These are phyloP conservation scores for Trichophyton verrucosum DNA, from an alignment of 2,329 filamentous ascomycete species.

Conservation along the genomic window DNA sequence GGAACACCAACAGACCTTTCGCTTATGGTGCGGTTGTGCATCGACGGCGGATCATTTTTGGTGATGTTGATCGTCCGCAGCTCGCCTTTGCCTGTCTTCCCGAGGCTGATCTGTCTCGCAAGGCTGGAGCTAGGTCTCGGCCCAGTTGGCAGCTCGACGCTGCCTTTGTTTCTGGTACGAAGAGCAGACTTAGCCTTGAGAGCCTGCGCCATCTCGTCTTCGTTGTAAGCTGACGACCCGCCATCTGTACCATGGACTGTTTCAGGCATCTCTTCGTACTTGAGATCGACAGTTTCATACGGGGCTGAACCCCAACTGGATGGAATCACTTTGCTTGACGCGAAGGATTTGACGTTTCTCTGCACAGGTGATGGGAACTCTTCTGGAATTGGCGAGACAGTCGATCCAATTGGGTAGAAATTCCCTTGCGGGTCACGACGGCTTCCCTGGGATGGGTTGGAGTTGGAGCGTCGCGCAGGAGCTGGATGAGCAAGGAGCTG, in stretches of 20 bases:
- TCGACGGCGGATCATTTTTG: constrained; percentile 3
- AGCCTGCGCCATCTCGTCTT: constrained; percentile 8
- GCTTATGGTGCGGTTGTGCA: not conserved
- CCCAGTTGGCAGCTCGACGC: not conserved
- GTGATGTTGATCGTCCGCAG: constrained; percentile 20
- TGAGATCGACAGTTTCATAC: constrained; percentile 38
- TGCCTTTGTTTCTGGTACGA: not conserved
- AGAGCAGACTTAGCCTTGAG: constrained; percentile 14
- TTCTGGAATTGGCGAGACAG: constrained; percentile 64
- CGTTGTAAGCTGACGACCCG: constrained; percentile 15
- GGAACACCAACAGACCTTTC: not conserved
- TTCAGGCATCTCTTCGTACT: constrained; percentile 6
- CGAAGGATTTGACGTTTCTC: constrained; percentile 50
- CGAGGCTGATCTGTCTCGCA: constrained; percentile 22
- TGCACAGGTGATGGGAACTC: constrained; percentile 45
- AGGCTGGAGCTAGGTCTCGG: constrained; percentile 9
- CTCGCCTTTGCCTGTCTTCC: constrained; percentile 21
- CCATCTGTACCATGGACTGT: not conserved
- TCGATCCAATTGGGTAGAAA: constrained; percentile 50
- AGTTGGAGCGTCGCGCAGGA: constrained; percentile 21
- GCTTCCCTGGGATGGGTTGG: not conserved
- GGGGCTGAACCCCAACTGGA: constrained; percentile 48
- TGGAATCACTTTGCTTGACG: constrained; percentile 60
- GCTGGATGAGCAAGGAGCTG: constrained; percentile 13
- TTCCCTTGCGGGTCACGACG: constrained; percentile 15